phyloP scores from a whole-genome alignment of 2,329 filamentous ascomycete species.

The Aspergillus proliferans region DNA sequence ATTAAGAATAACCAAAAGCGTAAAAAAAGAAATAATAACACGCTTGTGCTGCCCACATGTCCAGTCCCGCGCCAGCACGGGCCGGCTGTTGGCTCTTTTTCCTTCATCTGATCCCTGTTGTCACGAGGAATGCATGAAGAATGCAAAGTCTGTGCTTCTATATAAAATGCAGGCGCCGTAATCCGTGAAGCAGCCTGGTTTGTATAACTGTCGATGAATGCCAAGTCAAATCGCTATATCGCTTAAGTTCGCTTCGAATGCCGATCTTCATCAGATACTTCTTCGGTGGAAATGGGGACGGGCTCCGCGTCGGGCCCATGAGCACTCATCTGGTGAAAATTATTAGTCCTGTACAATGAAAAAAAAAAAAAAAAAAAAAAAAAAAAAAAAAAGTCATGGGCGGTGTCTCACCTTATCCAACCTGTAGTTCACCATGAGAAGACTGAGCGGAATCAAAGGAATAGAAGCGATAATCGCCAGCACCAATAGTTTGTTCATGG shows the following conservation, averaged over 20 bases:
- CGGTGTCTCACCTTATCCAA: constrained; percentile 42
- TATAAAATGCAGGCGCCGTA: too few species aligned
- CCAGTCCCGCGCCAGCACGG: constrained; percentile 5
- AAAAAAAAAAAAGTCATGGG: not conserved
- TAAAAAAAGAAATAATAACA: not conserved
- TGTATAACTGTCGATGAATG: too few species aligned
- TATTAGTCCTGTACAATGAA: constrained; percentile 4
- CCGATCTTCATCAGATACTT: constrained; percentile 12
- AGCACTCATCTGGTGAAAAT: constrained; percentile 20
- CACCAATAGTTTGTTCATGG: constrained; percentile 54
- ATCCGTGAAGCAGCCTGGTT: too few species aligned
- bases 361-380: not conserved
- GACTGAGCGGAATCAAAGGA: constrained; percentile 51
- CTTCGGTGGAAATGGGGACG: constrained; percentile 5
- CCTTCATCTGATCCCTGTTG: not conserved
- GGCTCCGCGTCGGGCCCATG: constrained; percentile 11
- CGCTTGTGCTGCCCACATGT: constrained; percentile 2
- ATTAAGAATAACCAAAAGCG: not conserved
- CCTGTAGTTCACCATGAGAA: constrained; percentile 54
- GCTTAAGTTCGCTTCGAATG: constrained; percentile 24
- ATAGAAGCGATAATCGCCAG: constrained; percentile 50
- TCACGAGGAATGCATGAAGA: too few species aligned
- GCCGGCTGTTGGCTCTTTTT: not conserved
- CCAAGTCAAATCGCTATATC: not conserved
- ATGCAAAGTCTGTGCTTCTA: not conserved